Base-by-base conservation (phyloP, 768 basidiomycete genomes). In the Pleurotus salmoneostramineus region DNA sequence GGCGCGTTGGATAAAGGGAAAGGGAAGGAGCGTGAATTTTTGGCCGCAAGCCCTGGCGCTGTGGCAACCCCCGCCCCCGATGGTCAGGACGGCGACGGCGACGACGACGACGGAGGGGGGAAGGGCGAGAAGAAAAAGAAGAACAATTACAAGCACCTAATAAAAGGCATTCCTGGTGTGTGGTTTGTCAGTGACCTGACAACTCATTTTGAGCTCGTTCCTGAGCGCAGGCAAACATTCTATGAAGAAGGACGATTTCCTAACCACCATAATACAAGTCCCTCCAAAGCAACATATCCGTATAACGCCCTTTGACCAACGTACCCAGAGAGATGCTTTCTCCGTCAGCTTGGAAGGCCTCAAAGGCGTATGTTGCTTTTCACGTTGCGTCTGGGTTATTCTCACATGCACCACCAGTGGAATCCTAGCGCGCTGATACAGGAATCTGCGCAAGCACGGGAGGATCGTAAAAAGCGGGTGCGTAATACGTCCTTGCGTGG, bases 401-500 rank as follows among this genome's bases (percentile, higher is more conserved):
- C 56, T 60, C 58, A 47, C 49, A 50, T 59, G 33, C 10, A 21
- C 54, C 21, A 37, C 33, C 64, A 90, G 88, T 90, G 88, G 87
- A 90, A 89, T 65, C 72, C 80, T 12, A 79, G 75, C 56, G 69
- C 81, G 6, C 73, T 89, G 21, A 75, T 90, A 3, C 71, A 80
- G 33, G 88, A 88, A 69, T 84, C 87, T 4, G 82, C 86, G 0
- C 89, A 90, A 71, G 89, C 88, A 43, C 75, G 84, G 56, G 89
- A 90, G 69, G 88, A 90, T 72, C 77, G 88, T 68, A 89, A 85
- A 77, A 86, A 83, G 73, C 82, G 87, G 77, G 88, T 88, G 49
- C 64, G 87, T 81, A 46, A 61, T 52, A 32, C 3, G 34, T 32
- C 17, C 36, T 47, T 59, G 33, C 49, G 57, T 46, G 44, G 44